A percentile compares a stretch with the other conserved stretches of the same genome.
Evolutionary conservation across 2,329 filamentous ascomycete species (phyloP).

Genomic region (Aspergillus tamarii): DNA sequence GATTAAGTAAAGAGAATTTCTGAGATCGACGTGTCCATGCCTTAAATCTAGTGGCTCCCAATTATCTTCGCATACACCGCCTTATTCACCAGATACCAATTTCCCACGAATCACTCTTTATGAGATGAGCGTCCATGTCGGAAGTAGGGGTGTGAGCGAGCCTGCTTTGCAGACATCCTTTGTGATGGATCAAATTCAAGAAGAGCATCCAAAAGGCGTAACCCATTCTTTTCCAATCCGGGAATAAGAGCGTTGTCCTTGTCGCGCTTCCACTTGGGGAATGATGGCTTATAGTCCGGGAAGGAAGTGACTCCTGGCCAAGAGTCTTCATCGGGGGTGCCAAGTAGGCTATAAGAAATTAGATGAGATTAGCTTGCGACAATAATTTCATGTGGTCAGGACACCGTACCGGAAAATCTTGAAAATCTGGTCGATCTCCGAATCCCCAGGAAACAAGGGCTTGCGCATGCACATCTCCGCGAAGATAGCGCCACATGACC

Average conservation of each 20-base stretch:
- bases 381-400: slow-evolving; percentile 20
- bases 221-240: slow-evolving; percentile 67
- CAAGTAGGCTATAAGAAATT: slow-evolving; percentile 64
- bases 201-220: slow-evolving; percentile 63
- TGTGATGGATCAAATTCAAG: slow-evolving; percentile 85
- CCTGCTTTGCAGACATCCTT: slow-evolving; percentile 86
- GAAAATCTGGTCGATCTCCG: slow-evolving; percentile 92
- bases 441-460: slow-evolving; percentile 88
- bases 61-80: too few species aligned
- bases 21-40: too few species aligned
- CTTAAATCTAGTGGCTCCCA: too few species aligned
- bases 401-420: slow-evolving; percentile 79
- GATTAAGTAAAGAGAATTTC: not conserved
- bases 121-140: slow-evolving; percentile 53
- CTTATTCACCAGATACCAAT: not conserved
- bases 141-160: slow-evolving; percentile 84
- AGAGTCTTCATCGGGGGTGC: slow-evolving; percentile 77
- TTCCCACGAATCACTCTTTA: slow-evolving; percentile 17
- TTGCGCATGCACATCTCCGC: slow-evolving; percentile 96
- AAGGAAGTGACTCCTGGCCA: slow-evolving; percentile 94
- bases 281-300: slow-evolving; percentile 89
- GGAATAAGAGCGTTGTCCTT: slow-evolving; percentile 67
- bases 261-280: slow-evolving; percentile 86
- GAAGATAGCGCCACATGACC: slow-evolving; percentile 92
- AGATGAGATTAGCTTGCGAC: not conserved